phyloP scores from a whole-genome alignment of 805 yeast species.

The Teunomyces atbi region DNA sequence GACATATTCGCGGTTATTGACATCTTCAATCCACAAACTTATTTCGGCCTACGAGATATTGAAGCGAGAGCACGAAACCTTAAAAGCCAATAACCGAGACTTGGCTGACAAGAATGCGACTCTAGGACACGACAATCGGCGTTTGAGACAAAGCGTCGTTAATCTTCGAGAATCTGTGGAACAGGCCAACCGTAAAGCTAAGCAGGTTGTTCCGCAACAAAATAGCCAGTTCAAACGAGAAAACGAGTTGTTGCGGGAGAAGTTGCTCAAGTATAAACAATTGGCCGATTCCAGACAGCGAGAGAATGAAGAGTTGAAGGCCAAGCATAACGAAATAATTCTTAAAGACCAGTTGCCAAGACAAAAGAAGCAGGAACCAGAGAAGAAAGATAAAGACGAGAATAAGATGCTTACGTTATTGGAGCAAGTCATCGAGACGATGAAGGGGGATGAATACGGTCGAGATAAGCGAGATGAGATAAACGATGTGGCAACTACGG shows the following conservation, averaged over 20 bases:
- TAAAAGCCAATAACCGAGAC: neutral
- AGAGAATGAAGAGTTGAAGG: conserved; percentile 7
- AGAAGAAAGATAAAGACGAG: neutral
- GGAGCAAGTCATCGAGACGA: conserved; percentile 8
- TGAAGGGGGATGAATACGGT: conserved; percentile 2
- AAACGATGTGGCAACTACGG: neutral
- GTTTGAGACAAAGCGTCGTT: neutral
- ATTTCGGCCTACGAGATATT: conserved; percentile 12
- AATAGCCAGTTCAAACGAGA: conserved; percentile 23
- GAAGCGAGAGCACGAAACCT: conserved; percentile 2
- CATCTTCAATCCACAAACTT: conserved; percentile 28
- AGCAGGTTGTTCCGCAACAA: conserved; percentile 16
- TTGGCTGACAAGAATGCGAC: neutral
- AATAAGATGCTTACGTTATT: conserved; percentile 6
- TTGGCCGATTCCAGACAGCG: conserved; percentile 7
- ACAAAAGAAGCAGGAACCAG: neutral
- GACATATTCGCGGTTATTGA: conserved; percentile 24
- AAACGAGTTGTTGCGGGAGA: conserved; percentile 30
- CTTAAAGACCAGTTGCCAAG: neutral
- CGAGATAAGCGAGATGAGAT: neutral
- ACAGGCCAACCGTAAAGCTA: conserved; percentile 14
- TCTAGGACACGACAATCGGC: conserved; percentile 3
- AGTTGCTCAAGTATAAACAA: conserved; percentile 33
- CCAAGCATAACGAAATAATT: neutral
- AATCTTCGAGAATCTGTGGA: conserved; percentile 7